A percentile compares a stretch with the other conserved stretches of the same genome.
These are phyloP conservation scores for Elsinoe fawcettii DNA, from an alignment of 2,329 filamentous ascomycete species.

Conservation along the genomic window DNA sequence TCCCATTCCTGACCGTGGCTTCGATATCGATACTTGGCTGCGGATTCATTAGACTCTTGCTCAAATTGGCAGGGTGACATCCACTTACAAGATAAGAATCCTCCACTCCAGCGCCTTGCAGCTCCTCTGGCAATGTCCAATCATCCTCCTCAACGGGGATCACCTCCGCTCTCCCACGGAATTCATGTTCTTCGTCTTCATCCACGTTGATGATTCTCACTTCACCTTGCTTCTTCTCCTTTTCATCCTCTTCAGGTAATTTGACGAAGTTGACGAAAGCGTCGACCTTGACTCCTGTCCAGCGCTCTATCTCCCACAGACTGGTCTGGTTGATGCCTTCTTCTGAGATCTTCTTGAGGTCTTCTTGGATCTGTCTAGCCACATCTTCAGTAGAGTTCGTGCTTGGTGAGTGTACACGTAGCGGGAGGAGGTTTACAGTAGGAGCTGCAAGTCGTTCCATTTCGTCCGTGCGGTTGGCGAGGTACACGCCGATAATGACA, in stretches of 20 bases:
- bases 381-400: constrained; percentile 37
- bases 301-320: constrained; percentile 62
- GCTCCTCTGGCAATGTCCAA: constrained; percentile 20
- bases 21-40: constrained; percentile 51
- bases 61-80: neutral
- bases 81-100: constrained; percentile 34
- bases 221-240: constrained; percentile 12
- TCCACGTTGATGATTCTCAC: constrained; percentile 23
- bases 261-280: constrained; percentile 77
- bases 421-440: constrained; percentile 70
- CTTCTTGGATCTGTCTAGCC: constrained; percentile 57
- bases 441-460: constrained; percentile 52
- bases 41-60: constrained; percentile 19
- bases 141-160: constrained; percentile 9
- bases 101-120: constrained; percentile 24
- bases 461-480: constrained; percentile 62
- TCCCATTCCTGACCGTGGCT: constrained; percentile 42
- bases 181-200: constrained; percentile 19
- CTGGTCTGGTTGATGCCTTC: constrained; percentile 51
- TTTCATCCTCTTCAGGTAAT: constrained; percentile 36
- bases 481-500: constrained; percentile 68
- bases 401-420: constrained; percentile 46
- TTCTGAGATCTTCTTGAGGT: constrained; percentile 55
- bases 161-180: constrained; percentile 22
- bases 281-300: constrained; percentile 65